Conservation (phyloP, 495 filamentous ascomycete species). For the Daldinia vernicosa region DNA sequence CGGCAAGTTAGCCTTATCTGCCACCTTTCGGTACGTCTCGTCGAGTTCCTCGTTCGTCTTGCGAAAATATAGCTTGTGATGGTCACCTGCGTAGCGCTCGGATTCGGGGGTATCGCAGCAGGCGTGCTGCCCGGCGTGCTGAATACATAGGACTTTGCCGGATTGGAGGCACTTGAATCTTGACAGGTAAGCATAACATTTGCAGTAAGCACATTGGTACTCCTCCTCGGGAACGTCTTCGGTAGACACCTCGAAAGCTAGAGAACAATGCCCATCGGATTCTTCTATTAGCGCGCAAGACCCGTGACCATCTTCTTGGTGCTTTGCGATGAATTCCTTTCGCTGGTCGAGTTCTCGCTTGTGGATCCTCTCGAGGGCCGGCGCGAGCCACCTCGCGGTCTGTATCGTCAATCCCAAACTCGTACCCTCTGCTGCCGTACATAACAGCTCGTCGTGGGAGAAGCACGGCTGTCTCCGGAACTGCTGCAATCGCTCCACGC, state of each 20-base stretch:
- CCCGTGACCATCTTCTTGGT: constrained; percentile 62
- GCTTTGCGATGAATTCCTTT: constrained; percentile 70
- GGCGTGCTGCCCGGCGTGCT: constrained; percentile 77
- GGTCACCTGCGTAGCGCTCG: constrained; percentile 66
- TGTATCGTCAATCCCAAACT: constrained; percentile 84
- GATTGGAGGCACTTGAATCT: constrained; percentile 83
- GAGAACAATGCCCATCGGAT: constrained; percentile 50
- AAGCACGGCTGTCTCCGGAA: constrained; percentile 96
- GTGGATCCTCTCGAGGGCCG: constrained; percentile 80
- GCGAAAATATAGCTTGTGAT: constrained; percentile 77
- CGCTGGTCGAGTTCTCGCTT: constrained; percentile 76
- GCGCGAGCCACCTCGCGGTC: constrained; percentile 92
- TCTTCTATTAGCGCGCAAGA: constrained; percentile 56
- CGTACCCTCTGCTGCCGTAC: constrained; percentile 75
- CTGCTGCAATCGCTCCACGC: constrained; percentile 83
- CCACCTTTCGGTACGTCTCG: constrained; percentile 74
- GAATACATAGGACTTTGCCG: constrained; percentile 78
- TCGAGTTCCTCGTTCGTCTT: constrained; percentile 75
- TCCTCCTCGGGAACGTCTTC: constrained; percentile 86
- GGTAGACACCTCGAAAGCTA: constrained; percentile 64
- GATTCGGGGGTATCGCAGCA: constrained; percentile 76
- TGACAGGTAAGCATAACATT: constrained; percentile 89
- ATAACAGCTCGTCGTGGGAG: constrained; percentile 94
- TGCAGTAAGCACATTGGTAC: constrained; percentile 91
- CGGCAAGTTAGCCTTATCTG: constrained; percentile 85